phyloP scores from a whole-genome alignment of 108 stramenopile genomes.

The Cylindrotheca closterium region DNA sequence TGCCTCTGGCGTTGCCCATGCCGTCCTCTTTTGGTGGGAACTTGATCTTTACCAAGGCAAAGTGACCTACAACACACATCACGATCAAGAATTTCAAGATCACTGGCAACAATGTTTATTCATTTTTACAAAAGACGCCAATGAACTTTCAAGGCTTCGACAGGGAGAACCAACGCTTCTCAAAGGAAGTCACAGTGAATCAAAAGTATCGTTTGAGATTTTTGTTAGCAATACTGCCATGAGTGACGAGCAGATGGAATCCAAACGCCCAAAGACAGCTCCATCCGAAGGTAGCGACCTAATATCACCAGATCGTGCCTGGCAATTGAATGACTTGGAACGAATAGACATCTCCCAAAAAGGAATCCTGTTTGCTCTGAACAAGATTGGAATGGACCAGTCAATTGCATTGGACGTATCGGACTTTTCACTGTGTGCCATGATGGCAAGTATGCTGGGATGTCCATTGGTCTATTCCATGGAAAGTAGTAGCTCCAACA shows the following conservation, averaged over 20 bases:
- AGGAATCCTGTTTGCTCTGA: conserved; percentile 43
- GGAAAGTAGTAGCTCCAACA: conserved; percentile 45
- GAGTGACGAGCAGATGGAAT: not conserved
- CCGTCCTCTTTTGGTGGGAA: conserved; percentile 86
- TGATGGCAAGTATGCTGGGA: conserved; percentile 64
- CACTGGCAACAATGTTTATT: conserved; percentile 85
- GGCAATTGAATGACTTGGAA: conserved; percentile 63
- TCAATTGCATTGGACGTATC: conserved; percentile 64
- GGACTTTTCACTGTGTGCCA: conserved; percentile 73
- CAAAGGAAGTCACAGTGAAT: conserved; percentile 51
- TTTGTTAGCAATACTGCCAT: not conserved
- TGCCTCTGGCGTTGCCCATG: conserved; percentile 52
- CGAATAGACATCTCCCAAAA: conserved; percentile 32
- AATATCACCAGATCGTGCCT: conserved; percentile 56
- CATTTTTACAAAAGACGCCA: conserved; percentile 39
- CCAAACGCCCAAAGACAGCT: conserved; percentile 7
- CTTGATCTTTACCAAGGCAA: conserved; percentile 52
- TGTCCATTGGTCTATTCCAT: conserved; percentile 59
- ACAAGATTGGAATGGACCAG: conserved; percentile 36
- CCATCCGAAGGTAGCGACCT: conserved; percentile 4
- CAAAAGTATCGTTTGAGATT: conserved; percentile 42
- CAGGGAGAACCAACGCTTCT: conserved; percentile 38
- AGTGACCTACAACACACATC: conserved; percentile 34
- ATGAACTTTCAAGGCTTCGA: conserved; percentile 21
- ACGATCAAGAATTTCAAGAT: conserved; percentile 66